Conservation (phyloP, 768 basidiomycete genomes). For the Podaxis mareebaensis region DNA sequence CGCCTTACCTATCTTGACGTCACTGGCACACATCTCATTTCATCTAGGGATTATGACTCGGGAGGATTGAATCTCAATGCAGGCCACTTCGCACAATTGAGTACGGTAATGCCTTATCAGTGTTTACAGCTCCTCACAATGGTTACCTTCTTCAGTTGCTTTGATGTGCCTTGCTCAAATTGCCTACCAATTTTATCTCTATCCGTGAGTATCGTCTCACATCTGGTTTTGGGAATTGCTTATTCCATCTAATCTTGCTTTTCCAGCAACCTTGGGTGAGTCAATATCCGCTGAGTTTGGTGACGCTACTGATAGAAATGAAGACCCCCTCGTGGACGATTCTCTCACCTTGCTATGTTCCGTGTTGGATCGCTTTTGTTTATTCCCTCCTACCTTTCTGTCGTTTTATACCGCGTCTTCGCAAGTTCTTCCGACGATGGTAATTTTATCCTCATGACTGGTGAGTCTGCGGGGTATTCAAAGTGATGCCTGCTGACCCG, state of each 20-base stretch:
- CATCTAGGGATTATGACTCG: slow-evolving; percentile 65
- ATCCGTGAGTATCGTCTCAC: slow-evolving; percentile 68
- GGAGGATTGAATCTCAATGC: slow-evolving; percentile 94
- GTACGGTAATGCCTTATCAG: slow-evolving; percentile 39
- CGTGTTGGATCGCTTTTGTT: slow-evolving; percentile 83
- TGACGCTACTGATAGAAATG: slow-evolving; percentile 14
- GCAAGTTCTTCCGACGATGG: slow-evolving; percentile 71
- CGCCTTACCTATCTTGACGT: neutral
- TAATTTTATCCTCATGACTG: slow-evolving; percentile 79
- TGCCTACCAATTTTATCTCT: slow-evolving; percentile 87
- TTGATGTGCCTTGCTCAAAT: slow-evolving; percentile 95
- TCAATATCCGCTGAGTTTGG: neutral
- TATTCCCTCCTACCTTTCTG: slow-evolving; percentile 86
- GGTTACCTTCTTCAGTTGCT: slow-evolving; percentile 56
- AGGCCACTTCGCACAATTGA: slow-evolving; percentile 89
- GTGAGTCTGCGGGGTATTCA: slow-evolving; percentile 38
- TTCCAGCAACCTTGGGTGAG: slow-evolving; percentile 65
- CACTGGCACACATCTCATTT: slow-evolving; percentile 8
- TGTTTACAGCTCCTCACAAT: neutral
- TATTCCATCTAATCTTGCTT: neutral
- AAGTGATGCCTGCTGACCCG: slow-evolving; percentile 4
- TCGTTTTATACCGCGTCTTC: slow-evolving; percentile 72
- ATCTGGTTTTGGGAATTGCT: slow-evolving; percentile 1
- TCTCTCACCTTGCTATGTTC: slow-evolving; percentile 88
- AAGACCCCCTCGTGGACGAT: slow-evolving; percentile 79